Evolutionary conservation across 2,329 filamentous ascomycete species (phyloP).

Genomic region (Albifimbria verrucaria): DNA sequence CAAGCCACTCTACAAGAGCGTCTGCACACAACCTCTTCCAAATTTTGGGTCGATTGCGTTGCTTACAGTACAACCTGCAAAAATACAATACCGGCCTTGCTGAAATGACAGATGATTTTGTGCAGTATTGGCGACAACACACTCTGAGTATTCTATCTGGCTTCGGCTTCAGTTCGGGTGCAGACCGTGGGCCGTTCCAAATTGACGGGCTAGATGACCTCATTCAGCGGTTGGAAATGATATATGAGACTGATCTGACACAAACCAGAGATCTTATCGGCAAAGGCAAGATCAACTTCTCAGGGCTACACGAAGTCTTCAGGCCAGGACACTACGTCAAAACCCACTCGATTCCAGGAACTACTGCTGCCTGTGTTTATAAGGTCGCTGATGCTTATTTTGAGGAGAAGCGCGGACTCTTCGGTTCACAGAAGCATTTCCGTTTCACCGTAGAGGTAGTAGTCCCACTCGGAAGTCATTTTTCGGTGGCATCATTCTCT

Average conservation of each 20-base stretch:
- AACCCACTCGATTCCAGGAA: conserved; percentile 1
- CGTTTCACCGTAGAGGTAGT: conserved; percentile 4
- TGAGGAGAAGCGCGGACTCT: conserved; percentile 5
- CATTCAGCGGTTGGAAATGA: neutral
- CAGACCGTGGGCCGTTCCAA: conserved; percentile 4
- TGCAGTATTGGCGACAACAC: neutral
- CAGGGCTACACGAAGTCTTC: conserved; percentile 4
- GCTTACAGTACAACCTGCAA: neutral
- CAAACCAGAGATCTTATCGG: conserved; percentile 1
- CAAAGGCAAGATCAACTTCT: conserved; percentile 3
- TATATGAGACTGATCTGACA: neutral
- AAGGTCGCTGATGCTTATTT: conserved; percentile 2
- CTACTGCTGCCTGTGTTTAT: neutral
- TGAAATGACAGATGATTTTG: neutral
- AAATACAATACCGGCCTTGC: neutral
- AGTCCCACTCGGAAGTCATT: conserved; percentile 5
- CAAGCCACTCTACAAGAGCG: neutral
- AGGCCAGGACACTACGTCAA: conserved; percentile 3
- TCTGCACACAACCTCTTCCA: neutral
- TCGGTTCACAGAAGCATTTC: conserved; percentile 6
- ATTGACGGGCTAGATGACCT: conserved; percentile 6
- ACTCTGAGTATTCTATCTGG: neutral
- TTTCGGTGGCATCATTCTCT: conserved; percentile 6
- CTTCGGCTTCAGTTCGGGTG: neutral
- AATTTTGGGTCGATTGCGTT: neutral